Evolutionary conservation across 345 rosid genomes (phyloP), one percentile per base, ranked within the genome.

Genomic region (Sisymbrium irio): DNA sequence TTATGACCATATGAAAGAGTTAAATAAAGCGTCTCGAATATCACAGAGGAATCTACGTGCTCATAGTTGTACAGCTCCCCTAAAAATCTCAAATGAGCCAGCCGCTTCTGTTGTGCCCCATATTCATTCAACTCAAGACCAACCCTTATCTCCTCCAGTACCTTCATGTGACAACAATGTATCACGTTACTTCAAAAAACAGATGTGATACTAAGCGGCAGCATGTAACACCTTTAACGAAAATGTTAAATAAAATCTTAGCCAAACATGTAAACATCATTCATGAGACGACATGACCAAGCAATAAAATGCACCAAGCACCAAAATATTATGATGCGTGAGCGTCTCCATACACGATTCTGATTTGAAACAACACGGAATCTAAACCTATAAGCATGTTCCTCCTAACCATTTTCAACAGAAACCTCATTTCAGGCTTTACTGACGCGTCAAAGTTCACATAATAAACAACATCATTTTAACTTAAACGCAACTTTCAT

Each of bases 31-130:
- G 98, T 96, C 80, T 96, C 97, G 62, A 96, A 96, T 73, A 96
- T 89, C 72, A 96, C 98, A 62, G 96, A 92, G 33, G 99, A 96
- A 80, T 92, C 99, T 77, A 92, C 96, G 35, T 86, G 99, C 81
- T 90, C 97, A 73, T 92, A 92, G 82, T 96, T 96, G 86, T 96
- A 96, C 70, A 92, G 87, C 85, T 92, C 98, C 78, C 99, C 99
- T 75, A 96, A 82, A 81, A 90, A 89, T 71, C 95, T 86, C 97
- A 92, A 88, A 79, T 89, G 99, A 9, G 98, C 98, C 78, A 96
- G 83, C 69, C 97, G 96, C 76, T 84, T 92, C 83, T 96, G 99
- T 82, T 92, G 99, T 91, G 92, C 88, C 76, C 97, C 97, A 80
- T 85, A 88, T 73, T 92, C 98, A 84, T 96, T 96, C 77, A 92